phyloP scores from a whole-genome alignment of 2,329 filamentous ascomycete genomes.

The Ascocoryne sarcoides region DNA sequence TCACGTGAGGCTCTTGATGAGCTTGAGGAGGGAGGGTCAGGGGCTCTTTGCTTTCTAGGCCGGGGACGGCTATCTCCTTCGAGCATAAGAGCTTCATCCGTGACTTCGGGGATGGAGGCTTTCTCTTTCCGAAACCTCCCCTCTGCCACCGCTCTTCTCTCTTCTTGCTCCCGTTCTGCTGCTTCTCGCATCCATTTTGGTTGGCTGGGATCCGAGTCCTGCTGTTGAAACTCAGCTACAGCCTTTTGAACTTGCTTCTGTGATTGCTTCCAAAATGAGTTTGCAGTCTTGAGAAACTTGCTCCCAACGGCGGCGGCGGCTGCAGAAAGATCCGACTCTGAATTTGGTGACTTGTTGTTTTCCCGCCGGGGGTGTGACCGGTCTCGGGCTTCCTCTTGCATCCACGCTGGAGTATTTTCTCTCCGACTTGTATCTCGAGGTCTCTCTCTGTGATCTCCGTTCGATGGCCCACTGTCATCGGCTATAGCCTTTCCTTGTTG shows the following conservation, averaged over 20 bases:
- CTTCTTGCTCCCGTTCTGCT: constrained; percentile 29
- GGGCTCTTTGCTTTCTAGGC: constrained; percentile 26
- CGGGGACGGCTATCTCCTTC: constrained; percentile 57
- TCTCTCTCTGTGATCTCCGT: constrained; percentile 21
- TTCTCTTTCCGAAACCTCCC: constrained; percentile 12
- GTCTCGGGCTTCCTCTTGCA: constrained; percentile 44
- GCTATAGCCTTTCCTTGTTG: constrained; percentile 38
- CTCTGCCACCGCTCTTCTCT: constrained; percentile 29
- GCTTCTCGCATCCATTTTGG: constrained; percentile 93
- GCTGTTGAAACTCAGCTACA: constrained; percentile 72
- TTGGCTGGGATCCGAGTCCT: constrained; percentile 64
- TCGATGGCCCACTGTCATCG: constrained; percentile 6
- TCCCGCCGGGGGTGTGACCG: constrained; percentile 38
- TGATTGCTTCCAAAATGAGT: constrained; percentile 88
- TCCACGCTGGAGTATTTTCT: constrained; percentile 49
- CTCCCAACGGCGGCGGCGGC: constrained; percentile 74
- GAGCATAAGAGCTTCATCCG: constrained; percentile 72
- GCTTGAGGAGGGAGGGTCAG: constrained; percentile 15
- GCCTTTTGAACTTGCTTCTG: constrained; percentile 91
- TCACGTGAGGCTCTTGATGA: constrained; percentile 30
- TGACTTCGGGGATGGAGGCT: constrained; percentile 35
- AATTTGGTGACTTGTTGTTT: constrained; percentile 46
- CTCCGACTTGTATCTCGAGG: constrained; percentile 27
- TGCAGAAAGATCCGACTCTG: constrained; percentile 68
- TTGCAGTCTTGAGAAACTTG: constrained; percentile 85